phyloP scores from a whole-genome alignment of 352 stramenopile species.

The Sclerospora graminicola region DNA sequence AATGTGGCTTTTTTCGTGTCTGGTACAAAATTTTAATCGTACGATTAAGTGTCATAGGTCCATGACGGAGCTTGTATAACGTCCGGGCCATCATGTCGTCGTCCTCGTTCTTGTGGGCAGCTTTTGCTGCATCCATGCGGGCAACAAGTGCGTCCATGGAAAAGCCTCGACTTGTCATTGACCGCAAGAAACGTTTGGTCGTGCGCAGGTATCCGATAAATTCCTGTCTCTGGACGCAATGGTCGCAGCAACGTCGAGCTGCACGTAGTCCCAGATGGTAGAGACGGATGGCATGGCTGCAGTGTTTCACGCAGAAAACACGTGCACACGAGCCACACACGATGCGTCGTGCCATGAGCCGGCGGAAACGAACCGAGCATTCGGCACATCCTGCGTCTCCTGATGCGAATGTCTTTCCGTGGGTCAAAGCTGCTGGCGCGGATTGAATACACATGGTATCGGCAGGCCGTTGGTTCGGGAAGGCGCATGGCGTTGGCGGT shows the following conservation, averaged over 20 bases:
- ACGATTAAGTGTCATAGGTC: constrained; percentile 64
- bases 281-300: constrained; percentile 34
- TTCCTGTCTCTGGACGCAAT: constrained; percentile 43
- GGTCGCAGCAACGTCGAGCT: constrained; percentile 34
- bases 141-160: constrained; percentile 24
- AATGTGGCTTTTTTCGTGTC: constrained; percentile 49
- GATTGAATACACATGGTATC: constrained; percentile 8
- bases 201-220: constrained; percentile 38
- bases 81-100: constrained; percentile 30
- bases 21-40: constrained; percentile 78
- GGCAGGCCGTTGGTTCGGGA: constrained; percentile 3
- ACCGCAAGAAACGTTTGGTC: constrained; percentile 27
- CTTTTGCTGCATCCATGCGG: constrained; percentile 8
- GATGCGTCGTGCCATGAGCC: constrained; percentile 32
- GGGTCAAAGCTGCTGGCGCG: constrained; percentile 3
- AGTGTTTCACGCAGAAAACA: constrained; percentile 56
- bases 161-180: constrained; percentile 18
- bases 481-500: constrained; percentile 15
- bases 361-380: constrained; percentile 43
- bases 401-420: background rate
- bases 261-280: constrained; percentile 28
- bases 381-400: constrained; percentile 32
- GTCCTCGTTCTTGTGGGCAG: constrained; percentile 6
- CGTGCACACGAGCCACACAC: constrained; percentile 50
- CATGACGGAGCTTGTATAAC: constrained; percentile 35